Evolutionary conservation across 345 rosid species (phyloP).

Genomic region (Garcia nutans): DNA sequence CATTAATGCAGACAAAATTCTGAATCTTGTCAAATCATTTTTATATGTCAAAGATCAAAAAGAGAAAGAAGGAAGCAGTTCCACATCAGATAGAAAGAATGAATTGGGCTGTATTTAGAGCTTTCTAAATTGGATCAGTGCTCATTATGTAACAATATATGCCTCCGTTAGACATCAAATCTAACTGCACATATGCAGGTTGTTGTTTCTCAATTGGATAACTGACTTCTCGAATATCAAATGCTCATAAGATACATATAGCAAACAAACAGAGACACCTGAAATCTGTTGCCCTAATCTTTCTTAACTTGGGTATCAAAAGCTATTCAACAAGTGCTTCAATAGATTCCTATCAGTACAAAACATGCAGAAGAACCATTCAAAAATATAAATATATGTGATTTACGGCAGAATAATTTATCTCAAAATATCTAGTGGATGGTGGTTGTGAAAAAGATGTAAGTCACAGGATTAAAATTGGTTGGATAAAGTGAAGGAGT

Average conservation of each 20-base stretch:
- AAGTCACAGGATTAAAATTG: too few relatives aligned
- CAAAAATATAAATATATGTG: not conserved
- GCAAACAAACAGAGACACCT: not conserved
- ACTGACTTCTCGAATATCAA: not conserved
- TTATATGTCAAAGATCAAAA: not conserved
- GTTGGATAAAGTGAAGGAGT: too few relatives aligned
- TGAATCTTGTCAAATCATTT: not conserved
- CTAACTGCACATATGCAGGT: not conserved
- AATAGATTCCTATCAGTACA: too few relatives aligned
- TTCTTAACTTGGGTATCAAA: not conserved
- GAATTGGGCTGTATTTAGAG: not conserved
- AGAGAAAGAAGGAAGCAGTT: not conserved
- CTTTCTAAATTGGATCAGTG: not conserved
- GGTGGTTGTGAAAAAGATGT: too few relatives aligned
- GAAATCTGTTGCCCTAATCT: not conserved
- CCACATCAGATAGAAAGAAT: not conserved
- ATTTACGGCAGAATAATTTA: not conserved
- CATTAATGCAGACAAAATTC: not conserved
- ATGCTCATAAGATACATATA: not conserved
- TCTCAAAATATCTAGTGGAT: too few relatives aligned
- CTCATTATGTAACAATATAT: not conserved
- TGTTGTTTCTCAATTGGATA: not conserved
- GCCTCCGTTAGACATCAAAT: not conserved
- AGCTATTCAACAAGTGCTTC: not conserved
- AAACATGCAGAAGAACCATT: not conserved